These are phyloP conservation scores for Citrus unshiu DNA, from an alignment of 345 rosid species.

Conservation along the genomic window DNA sequence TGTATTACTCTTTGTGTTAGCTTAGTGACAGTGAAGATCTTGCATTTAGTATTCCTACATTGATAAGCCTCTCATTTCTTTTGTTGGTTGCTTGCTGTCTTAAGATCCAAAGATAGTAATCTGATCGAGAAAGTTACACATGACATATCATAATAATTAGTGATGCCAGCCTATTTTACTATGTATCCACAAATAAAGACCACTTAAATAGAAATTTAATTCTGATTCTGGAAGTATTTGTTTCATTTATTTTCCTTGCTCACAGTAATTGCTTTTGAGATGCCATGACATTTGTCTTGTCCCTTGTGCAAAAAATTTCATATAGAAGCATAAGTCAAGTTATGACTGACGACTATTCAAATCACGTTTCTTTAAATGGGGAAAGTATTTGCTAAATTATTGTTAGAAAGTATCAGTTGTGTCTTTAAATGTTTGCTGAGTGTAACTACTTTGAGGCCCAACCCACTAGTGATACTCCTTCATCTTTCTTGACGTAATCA, in stretches of 20 bases:
- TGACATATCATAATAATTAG: neutral
- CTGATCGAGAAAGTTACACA: neutral
- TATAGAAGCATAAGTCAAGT: neutral
- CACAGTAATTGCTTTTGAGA: neutral
- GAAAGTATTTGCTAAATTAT: neutral
- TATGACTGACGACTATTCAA: neutral
- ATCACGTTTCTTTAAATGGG: neutral
- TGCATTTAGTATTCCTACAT: neutral
- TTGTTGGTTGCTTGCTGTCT: neutral
- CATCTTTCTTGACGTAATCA: neutral
- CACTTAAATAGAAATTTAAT: neutral
- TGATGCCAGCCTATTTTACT: neutral
- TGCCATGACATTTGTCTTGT: neutral
- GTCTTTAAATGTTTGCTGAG: neutral
- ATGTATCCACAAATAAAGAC: neutral
- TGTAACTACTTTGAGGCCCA: neutral
- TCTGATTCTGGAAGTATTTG: neutral
- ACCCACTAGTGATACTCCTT: neutral
- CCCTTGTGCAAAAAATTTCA: neutral
- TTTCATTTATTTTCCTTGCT: neutral
- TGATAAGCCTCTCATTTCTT: neutral
- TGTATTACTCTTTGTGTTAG: neutral
- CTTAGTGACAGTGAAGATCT: neutral
- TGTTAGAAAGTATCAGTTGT: neutral
- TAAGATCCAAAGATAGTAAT: neutral